These are phyloP conservation scores for Calonectria pseudoturangicola DNA, from an alignment of 2,329 filamentous ascomycete genomes.

Conservation along the genomic window DNA sequence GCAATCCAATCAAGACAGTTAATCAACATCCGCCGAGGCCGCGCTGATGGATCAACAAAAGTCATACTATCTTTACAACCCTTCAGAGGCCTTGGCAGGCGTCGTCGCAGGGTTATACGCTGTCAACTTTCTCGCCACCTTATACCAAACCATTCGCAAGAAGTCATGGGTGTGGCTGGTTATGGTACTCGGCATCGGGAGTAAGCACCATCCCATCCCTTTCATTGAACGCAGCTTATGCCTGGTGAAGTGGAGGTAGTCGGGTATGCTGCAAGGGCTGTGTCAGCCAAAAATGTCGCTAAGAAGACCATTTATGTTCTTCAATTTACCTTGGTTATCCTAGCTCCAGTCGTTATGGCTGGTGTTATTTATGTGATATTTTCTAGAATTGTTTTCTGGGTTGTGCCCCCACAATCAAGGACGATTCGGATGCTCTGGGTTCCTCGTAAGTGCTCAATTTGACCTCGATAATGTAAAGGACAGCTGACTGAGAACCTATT, in stretches of 20 bases:
- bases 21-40: not conserved
- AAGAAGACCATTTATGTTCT: slow-evolving; percentile 46
- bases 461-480: not conserved
- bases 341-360: slow-evolving; percentile 51
- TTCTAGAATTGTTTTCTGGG: slow-evolving; percentile 49
- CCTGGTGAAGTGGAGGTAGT: slow-evolving; percentile 39
- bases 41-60: slow-evolving; percentile 37
- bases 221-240: not conserved
- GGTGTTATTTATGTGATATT: slow-evolving; percentile 54
- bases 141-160: slow-evolving; percentile 47
- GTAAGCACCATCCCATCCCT: slow-evolving; percentile 2
- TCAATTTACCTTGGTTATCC: slow-evolving; percentile 49
- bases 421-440: slow-evolving; percentile 48
- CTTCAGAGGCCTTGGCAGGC: slow-evolving; percentile 44
- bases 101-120: slow-evolving; percentile 47
- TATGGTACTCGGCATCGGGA: slow-evolving; percentile 45
- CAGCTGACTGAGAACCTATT: not conserved
- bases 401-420: slow-evolving; percentile 47
- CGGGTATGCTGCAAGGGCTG: slow-evolving; percentile 44
- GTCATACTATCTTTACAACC: slow-evolving; percentile 47
- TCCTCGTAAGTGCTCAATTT: slow-evolving; percentile 41
- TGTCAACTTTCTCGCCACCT: slow-evolving; percentile 40
- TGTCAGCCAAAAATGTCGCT: slow-evolving; percentile 42
- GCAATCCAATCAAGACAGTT: not conserved
- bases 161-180: slow-evolving; percentile 49